Evolutionary conservation across 148 eudicot genomes (phyloP).

Genomic region (Camellia lanceoleosa): DNA sequence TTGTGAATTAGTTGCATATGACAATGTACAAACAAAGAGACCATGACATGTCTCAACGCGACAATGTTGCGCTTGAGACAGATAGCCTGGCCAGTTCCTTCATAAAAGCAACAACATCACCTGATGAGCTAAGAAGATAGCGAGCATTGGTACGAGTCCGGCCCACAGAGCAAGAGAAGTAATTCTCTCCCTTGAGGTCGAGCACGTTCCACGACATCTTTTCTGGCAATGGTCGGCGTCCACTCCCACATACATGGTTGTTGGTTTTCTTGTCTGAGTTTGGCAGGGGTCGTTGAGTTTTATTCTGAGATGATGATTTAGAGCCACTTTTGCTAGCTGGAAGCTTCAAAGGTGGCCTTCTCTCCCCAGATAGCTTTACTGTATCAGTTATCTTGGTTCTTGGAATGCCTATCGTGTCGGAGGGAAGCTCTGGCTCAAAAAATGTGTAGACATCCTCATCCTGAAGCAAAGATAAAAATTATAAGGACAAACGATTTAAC

Average conservation of each 20-base stretch:
- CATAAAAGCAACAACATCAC: slow-evolving; percentile 74
- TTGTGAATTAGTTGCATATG: neutral
- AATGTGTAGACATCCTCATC: slow-evolving; percentile 94
- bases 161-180: slow-evolving; percentile 92
- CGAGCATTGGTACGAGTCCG: slow-evolving; percentile 84
- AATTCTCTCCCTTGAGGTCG: slow-evolving; percentile 83
- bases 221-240: slow-evolving; percentile 45
- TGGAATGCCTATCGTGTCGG: slow-evolving; percentile 44
- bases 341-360: slow-evolving; percentile 49
- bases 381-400: slow-evolving; percentile 56
- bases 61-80: slow-evolving; percentile 6
- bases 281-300: slow-evolving; percentile 31
- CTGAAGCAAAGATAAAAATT: slow-evolving; percentile 29
- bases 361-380: slow-evolving; percentile 46
- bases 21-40: neutral
- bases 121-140: slow-evolving; percentile 62
- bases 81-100: slow-evolving; percentile 54
- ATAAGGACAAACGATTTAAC: neutral
- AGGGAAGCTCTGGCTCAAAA: slow-evolving; percentile 96
- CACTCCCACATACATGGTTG: slow-evolving; percentile 23
- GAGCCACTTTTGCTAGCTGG: slow-evolving; percentile 43
- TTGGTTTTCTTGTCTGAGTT: slow-evolving; percentile 46
- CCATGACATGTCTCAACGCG: neutral
- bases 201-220: slow-evolving; percentile 77
- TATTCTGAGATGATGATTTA: slow-evolving; percentile 48